These are phyloP conservation scores for Gyromitra esculenta DNA, from an alignment of 2,329 filamentous ascomycete genomes.

Conservation along the genomic window DNA sequence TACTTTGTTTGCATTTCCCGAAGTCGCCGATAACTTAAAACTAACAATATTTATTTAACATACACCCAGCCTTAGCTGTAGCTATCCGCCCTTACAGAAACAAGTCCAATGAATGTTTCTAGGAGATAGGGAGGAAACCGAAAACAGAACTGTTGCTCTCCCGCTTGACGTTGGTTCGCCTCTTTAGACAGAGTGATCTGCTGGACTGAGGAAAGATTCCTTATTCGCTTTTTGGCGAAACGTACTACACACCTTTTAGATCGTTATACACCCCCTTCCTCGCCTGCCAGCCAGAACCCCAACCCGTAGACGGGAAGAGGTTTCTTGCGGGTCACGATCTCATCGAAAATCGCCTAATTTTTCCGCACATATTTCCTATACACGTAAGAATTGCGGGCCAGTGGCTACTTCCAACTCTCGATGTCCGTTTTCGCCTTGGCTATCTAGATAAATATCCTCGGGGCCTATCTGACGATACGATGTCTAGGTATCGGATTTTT, in stretches of 20 bases:
- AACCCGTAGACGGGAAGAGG: conserved; percentile 25
- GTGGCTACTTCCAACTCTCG: conserved; percentile 13
- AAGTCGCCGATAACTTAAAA: conserved; percentile 38
- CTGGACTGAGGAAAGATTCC: conserved; percentile 29
- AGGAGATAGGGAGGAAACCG: conserved; percentile 11
- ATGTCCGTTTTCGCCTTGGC: conserved; percentile 7
- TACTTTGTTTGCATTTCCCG: conserved; percentile 11
- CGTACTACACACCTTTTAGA: conserved; percentile 19
- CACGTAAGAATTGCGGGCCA: conserved; percentile 7
- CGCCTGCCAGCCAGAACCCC: conserved; percentile 1
- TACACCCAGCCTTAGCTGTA: conserved; percentile 21
- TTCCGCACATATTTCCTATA: not conserved
- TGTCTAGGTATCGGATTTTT: conserved; percentile 17
- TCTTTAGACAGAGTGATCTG: conserved; percentile 17
- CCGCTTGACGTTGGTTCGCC: conserved; percentile 26
- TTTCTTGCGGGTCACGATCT: conserved; percentile 31
- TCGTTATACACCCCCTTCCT: conserved; percentile 5
- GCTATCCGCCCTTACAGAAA: conserved; percentile 35
- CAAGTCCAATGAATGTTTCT: conserved; percentile 23
- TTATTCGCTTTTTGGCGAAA: conserved; percentile 20
- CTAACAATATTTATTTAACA: not conserved
- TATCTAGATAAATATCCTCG: conserved; percentile 37
- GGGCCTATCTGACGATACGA: not conserved
- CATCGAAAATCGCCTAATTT: conserved; percentile 42
- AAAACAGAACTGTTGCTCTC: conserved; percentile 27